A percentile compares a stretch with the other conserved stretches of the same genome.
phyloP scores from a whole-genome alignment of 2,329 filamentous ascomycete genomes.

The Xylaria sp. region DNA sequence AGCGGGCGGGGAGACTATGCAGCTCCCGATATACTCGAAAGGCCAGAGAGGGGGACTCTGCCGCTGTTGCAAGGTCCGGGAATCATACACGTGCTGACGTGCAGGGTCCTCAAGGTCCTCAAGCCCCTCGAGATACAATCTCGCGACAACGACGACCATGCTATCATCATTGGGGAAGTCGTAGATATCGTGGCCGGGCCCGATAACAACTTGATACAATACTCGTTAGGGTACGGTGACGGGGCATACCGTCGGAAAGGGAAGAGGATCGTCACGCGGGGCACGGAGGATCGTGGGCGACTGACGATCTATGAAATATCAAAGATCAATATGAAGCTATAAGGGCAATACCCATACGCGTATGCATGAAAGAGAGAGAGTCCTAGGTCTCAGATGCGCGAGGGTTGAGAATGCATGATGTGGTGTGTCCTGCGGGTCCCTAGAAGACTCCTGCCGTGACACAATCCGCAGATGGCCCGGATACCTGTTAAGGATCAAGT shows the following conservation, averaged over 20 bases:
- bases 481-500: no score
- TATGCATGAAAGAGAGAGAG: no score
- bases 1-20: neutral
- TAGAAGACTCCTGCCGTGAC: no score
- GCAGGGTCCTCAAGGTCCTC: slow-evolving; percentile 12
- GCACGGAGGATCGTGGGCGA: neutral
- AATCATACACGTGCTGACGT: slow-evolving; percentile 49
- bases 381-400: no score
- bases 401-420: no score
- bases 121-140: slow-evolving; percentile 2
- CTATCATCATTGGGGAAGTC: slow-evolving; percentile 29
- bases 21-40: no score
- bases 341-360: no score
- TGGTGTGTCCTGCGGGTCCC: no score
- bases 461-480: no score
- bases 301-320: no score
- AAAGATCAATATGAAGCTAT: no score
- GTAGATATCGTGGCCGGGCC: slow-evolving; percentile 21
- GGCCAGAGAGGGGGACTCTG: slow-evolving; percentile 34
- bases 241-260: slow-evolving; percentile 25
- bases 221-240: slow-evolving; percentile 24
- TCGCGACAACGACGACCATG: slow-evolving; percentile 15
- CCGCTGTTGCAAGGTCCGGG: slow-evolving; percentile 54
- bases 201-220: no score
- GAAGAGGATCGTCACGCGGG: slow-evolving; percentile 18